Evolutionary conservation across 2,329 filamentous ascomycete species (phyloP).

Genomic region (Trichophyton simii): DNA sequence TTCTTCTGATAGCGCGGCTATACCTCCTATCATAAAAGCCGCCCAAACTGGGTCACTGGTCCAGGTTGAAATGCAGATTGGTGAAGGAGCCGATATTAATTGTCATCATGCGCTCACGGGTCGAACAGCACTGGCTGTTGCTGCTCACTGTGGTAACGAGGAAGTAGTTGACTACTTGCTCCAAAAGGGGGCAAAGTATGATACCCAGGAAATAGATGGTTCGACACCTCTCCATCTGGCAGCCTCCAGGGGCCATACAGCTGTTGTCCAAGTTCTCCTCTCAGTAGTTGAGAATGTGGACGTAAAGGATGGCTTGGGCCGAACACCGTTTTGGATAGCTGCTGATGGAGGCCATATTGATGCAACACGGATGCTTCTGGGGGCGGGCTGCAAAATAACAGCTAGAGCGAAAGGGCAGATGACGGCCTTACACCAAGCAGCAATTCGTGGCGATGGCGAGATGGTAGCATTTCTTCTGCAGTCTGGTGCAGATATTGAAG

Average conservation of each 20-base stretch:
- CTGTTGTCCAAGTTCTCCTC: conserved; percentile 24
- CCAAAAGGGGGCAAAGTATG: conserved; percentile 20
- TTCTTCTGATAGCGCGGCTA: conserved; percentile 18
- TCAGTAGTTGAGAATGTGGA: conserved; percentile 22
- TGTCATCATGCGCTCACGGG: conserved; percentile 20
- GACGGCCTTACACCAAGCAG: conserved; percentile 25
- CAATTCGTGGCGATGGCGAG: conserved; percentile 3
- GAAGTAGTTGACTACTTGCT: conserved; percentile 25
- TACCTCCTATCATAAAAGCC: conserved; percentile 26
- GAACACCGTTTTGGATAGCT: conserved; percentile 27
- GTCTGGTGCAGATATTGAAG: conserved; percentile 24
- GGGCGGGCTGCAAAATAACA: conserved; percentile 21
- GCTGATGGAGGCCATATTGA: conserved; percentile 25
- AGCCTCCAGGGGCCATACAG: conserved; percentile 24
- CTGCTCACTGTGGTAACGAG: conserved; percentile 29
- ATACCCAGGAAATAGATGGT: conserved; percentile 22
- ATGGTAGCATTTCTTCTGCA: conserved; percentile 7
- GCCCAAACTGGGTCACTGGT: conserved; percentile 24
- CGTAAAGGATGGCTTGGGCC: conserved; percentile 20
- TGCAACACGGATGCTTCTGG: conserved; percentile 22
- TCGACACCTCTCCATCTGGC: conserved; percentile 27
- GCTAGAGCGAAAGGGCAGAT: conserved; percentile 21
- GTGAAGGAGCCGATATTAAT: conserved; percentile 22
- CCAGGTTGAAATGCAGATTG: conserved; percentile 25
- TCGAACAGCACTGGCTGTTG: conserved; percentile 28